Base-by-base conservation (phyloP, 441 rosid genomes). In the Theobroma grandiflorum region DNA sequence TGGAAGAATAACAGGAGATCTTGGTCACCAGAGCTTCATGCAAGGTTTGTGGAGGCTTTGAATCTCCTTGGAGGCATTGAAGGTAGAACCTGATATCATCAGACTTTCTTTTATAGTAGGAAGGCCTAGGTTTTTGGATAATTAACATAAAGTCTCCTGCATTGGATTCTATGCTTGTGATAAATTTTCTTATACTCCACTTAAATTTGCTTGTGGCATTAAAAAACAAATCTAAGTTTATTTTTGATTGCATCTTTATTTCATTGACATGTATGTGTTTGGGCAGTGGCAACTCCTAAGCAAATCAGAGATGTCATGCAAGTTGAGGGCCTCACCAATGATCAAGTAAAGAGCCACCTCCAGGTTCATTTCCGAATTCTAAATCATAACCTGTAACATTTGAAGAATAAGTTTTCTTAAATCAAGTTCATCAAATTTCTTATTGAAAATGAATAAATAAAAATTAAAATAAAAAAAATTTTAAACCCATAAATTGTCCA, bases 211-310 rank as follows among this genome's bases (percentile, higher is more conserved):
- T 26, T n/a, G 12, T n/a, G 33, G 31, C 31, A 26, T 26, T 0
- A 26, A 26, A 26, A 26, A 26, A 26, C 31, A 26, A 26, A 26
- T 26, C 31, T 26, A 26, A 26, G 31, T 26, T 26, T 26, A 26
- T 4, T 10, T 31, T 61, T 61, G 0, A 11, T 61, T 61, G 14
- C 61, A 61, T 61, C 31, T 58, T 22, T 22, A 9, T 20, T 26
- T 61, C 3, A 61, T 31, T 61, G 38, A 35, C 0, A 1, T 31
- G 3, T 68, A 0, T 12, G 35, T 40, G 62, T 3, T 61, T n/a
- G 53, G 58, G 84, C 82, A 83, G 88, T 59, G 59, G 88, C 88
- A 8, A 86, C 88, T 6, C 88, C 86, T 6, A 86, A 83, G 83
- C 85, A 81, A 69, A 86, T 86, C 1, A 77, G 72, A 53, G 80